Percentiles rank a stretch among this genome's conserved stretches.
Conservation (phyloP, 345 rosid species). For the Salix arbutifolia region DNA sequence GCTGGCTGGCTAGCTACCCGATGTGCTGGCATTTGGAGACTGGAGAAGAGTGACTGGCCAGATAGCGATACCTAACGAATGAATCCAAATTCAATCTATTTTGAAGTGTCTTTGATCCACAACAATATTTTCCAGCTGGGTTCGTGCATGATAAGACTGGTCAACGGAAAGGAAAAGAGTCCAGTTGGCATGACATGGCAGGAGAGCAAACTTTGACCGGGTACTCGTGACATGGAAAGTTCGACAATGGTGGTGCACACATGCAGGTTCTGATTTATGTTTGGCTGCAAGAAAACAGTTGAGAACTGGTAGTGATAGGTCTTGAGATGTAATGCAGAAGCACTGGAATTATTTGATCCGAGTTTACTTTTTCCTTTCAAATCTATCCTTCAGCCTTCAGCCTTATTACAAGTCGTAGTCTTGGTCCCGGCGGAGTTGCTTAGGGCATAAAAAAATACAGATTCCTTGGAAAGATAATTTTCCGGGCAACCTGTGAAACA, state of each 20-base stretch:
- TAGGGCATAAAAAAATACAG: too few relatives aligned
- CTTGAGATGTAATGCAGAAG: background rate
- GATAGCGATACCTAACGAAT: slow-evolving; percentile 24
- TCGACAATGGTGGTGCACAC: slow-evolving; percentile 16
- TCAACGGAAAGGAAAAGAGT: slow-evolving; percentile 11
- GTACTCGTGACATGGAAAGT: slow-evolving; percentile 9
- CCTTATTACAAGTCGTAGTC: background rate
- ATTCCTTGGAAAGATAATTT: too few relatives aligned
- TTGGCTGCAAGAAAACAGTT: slow-evolving; percentile 11
- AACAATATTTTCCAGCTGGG: slow-evolving; percentile 3
- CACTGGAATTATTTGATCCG: background rate
- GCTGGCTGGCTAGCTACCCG: slow-evolving; percentile 7
- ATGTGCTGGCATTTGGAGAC: slow-evolving; percentile 3
- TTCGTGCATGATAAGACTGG: slow-evolving; percentile 15
- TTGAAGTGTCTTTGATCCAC: slow-evolving; percentile 22
- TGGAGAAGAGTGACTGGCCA: background rate
- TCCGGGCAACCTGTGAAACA: background rate
- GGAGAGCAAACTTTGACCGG: slow-evolving; percentile 17
- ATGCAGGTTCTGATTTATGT: slow-evolving; percentile 21
- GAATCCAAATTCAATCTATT: slow-evolving; percentile 8
- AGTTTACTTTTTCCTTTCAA: background rate
- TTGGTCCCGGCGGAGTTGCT: background rate
- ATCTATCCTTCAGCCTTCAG: background rate
- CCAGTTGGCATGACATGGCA: slow-evolving; percentile 19
- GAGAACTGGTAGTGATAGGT: background rate